Conservation (phyloP, 768 basidiomycete genomes). For the Pisolithus orientalis region DNA sequence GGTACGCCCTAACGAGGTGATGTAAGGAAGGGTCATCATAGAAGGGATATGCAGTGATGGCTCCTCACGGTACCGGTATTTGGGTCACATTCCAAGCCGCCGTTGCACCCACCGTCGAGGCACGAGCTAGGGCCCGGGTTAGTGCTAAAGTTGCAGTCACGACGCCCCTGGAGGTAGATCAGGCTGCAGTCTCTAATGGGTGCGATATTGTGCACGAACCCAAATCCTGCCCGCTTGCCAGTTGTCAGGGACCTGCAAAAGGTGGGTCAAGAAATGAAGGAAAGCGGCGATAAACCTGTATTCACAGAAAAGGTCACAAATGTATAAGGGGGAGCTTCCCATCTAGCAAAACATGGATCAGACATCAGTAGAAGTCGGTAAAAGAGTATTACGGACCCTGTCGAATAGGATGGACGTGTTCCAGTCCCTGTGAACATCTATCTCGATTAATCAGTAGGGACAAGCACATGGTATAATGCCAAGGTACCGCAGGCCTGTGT, state of each 20-base stretch:
- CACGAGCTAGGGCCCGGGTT: conserved; percentile 48
- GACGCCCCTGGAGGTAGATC: conserved; percentile 30
- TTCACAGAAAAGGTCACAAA: conserved; percentile 7
- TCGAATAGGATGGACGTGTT: conserved; percentile 33
- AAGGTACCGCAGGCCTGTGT: conserved; percentile 35
- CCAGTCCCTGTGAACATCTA: conserved; percentile 54
- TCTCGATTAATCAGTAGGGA: neutral
- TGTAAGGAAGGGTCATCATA: neutral
- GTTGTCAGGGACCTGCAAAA: conserved; percentile 41
- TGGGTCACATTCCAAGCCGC: conserved; percentile 51
- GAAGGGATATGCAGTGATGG: too few relatives aligned
- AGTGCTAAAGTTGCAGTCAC: conserved; percentile 51
- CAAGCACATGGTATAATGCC: neutral
- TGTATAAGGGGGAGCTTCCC: conserved; percentile 19
- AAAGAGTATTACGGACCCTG: conserved; percentile 30
- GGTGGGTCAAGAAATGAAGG: neutral
- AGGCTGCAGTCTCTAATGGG: neutral
- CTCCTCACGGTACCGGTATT: conserved; percentile 39
- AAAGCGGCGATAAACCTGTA: neutral
- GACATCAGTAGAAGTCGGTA: neutral
- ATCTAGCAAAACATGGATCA: conserved; percentile 7
- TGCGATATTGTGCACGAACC: conserved; percentile 27
- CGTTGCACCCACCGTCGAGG: conserved; percentile 55
- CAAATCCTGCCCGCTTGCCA: conserved; percentile 58
- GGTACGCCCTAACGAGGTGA: conserved; percentile 38